phyloP scores from a whole-genome alignment of 106 monocot genomes.

The Dendrobium huoshanense region DNA sequence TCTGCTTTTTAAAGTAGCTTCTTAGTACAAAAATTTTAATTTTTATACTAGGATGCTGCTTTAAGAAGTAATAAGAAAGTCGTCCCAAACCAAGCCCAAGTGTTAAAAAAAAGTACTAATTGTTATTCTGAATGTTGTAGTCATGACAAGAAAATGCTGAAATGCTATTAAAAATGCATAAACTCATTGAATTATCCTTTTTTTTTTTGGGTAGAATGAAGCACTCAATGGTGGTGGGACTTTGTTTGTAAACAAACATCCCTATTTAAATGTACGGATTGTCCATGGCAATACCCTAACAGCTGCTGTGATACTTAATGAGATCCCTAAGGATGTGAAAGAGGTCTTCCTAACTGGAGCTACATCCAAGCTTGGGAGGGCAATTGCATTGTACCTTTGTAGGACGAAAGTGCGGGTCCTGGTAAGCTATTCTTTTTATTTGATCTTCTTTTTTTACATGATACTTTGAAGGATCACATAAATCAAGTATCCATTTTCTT shows the following conservation, averaged over 20 bases:
- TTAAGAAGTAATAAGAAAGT: too few relatives aligned
- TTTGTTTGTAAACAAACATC: slow-evolving; percentile 78
- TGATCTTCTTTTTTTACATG: neutral
- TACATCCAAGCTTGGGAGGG: slow-evolving; percentile 91
- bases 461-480: neutral
- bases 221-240: slow-evolving; percentile 90
- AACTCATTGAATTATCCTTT: neutral
- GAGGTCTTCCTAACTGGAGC: slow-evolving; percentile 94
- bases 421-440: slow-evolving; percentile 24
- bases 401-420: slow-evolving; percentile 65
- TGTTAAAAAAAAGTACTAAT: too few relatives aligned
- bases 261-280: slow-evolving; percentile 61
- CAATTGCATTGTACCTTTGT: slow-evolving; percentile 88
- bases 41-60: too few relatives aligned
- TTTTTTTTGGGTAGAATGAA: slow-evolving; percentile 58
- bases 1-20: too few relatives aligned
- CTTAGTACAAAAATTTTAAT: too few relatives aligned
- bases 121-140: neutral
- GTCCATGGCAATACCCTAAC: slow-evolving; percentile 97
- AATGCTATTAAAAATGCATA: neutral
- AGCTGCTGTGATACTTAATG: slow-evolving; percentile 76
- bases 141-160: neutral
- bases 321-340: slow-evolving; percentile 52
- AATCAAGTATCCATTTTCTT: neutral
- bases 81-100: too few relatives aligned